Conservation (phyloP, 2,329 filamentous ascomycete genomes). For the Cladophialophora bantiana region DNA sequence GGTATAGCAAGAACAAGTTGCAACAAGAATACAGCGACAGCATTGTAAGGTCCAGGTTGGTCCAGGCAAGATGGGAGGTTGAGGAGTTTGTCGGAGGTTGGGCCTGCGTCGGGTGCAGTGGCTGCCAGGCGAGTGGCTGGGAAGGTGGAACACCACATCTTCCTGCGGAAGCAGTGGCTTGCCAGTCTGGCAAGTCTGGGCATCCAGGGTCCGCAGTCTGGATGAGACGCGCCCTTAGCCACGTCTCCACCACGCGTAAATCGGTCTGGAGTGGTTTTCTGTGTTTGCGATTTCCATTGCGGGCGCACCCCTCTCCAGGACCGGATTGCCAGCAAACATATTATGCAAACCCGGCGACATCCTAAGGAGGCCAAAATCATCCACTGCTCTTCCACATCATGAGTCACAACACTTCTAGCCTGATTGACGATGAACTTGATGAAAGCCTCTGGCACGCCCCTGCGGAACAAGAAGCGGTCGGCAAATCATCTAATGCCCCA, state of each 20-base stretch:
- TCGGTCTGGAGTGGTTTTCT: background rate
- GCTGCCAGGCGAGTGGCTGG: conserved; percentile 18
- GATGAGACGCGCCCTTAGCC: background rate
- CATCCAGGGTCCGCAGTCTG: background rate
- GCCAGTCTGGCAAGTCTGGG: conserved; percentile 7
- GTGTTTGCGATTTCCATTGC: conserved; percentile 5
- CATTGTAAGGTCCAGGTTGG: background rate
- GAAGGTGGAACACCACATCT: background rate
- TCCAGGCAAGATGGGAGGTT: conserved; percentile 14
- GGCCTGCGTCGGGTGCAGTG: conserved; percentile 2
- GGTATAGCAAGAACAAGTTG: conserved; percentile 4
- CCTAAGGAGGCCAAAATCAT: background rate
- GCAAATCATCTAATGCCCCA: conserved; percentile 12
- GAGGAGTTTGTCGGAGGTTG: conserved; percentile 13
- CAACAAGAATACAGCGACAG: background rate
- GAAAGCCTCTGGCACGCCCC: conserved; percentile 31
- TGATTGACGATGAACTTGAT: conserved; percentile 17
- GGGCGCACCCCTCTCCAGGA: background rate
- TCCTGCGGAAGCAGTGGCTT: conserved; percentile 6
- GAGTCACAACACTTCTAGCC: conserved; percentile 18
- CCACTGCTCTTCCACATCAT: conserved; percentile 13
- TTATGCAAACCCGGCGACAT: background rate
- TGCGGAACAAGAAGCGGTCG: conserved; percentile 18
- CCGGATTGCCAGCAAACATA: background rate
- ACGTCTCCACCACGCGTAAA: conserved; percentile 4